Conservation (phyloP, 441 rosid species). For the Populus hybrid region DNA sequence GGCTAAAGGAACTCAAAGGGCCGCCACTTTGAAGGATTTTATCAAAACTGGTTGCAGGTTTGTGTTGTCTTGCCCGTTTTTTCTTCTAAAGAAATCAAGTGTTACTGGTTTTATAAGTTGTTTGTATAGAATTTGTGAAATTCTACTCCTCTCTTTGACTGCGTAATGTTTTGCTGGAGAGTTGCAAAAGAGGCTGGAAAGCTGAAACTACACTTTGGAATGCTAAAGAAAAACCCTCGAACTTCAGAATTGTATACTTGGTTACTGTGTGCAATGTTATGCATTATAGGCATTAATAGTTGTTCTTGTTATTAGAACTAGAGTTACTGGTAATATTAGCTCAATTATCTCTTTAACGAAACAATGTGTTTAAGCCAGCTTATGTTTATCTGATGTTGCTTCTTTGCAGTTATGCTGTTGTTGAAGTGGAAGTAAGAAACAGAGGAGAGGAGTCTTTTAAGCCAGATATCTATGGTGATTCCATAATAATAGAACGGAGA, state of each 20-base stretch:
- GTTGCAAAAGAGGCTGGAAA: background rate
- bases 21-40: conserved; percentile 76
- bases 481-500: conserved; percentile 67
- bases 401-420: conserved; percentile 52
- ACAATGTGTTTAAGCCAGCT: background rate
- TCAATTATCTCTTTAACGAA: background rate
- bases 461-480: conserved; percentile 59
- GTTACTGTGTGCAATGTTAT: background rate
- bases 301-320: background rate
- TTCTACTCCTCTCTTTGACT: background rate
- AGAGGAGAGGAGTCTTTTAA: conserved; percentile 77
- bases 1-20: conserved; percentile 86
- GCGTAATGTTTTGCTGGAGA: background rate
- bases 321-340: background rate
- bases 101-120: background rate
- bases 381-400: background rate
- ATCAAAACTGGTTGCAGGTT: conserved; percentile 91
- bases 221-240: background rate
- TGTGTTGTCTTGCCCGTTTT: background rate
- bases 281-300: background rate
- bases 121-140: background rate
- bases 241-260: background rate
- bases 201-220: background rate
- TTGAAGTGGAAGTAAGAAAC: conserved; percentile 70
- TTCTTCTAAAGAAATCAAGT: background rate